These are phyloP conservation scores for Yarrowia sp. DNA, from an alignment of 805 yeast genomes.

Conservation along the genomic window DNA sequence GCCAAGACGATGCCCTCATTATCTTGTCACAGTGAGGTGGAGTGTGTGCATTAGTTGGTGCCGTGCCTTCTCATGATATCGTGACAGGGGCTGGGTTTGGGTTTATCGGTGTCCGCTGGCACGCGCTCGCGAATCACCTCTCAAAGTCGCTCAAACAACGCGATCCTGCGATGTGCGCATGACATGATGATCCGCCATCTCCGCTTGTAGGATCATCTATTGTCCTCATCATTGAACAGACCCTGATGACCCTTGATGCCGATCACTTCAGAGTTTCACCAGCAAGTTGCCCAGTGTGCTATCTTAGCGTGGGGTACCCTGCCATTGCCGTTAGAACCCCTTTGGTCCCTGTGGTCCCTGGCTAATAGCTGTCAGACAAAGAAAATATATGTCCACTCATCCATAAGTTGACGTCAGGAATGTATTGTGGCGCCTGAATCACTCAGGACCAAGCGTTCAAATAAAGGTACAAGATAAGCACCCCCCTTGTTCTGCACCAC, in stretches of 20 bases:
- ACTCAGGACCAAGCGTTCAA: not conserved
- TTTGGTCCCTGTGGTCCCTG: not conserved
- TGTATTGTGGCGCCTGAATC: not conserved
- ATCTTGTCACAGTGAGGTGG: not conserved
- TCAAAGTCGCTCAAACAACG: not conserved
- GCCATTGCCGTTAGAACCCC: conserved; percentile 11
- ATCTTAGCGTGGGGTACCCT: not conserved
- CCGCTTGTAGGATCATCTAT: not conserved
- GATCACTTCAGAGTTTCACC: not conserved
- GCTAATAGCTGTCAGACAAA: not conserved
- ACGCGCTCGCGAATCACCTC: not conserved
- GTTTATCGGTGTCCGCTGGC: not conserved
- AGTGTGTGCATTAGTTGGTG: conserved; percentile 17
- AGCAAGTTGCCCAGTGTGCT: not conserved
- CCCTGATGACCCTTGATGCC: not conserved
- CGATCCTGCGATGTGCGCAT: not conserved
- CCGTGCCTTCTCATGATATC: conserved; percentile 9
- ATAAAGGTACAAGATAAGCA: not conserved
- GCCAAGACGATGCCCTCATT: conserved; percentile 10
- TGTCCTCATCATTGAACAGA: not conserved
- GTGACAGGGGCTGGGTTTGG: conserved; percentile 19
- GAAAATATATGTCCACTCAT: not conserved
- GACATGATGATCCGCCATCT: not conserved
- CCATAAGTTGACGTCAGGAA: not conserved
- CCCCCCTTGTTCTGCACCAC: not conserved